phyloP scores from a whole-genome alignment of 768 basidiomycete species.

The Chalciporus chontae region DNA sequence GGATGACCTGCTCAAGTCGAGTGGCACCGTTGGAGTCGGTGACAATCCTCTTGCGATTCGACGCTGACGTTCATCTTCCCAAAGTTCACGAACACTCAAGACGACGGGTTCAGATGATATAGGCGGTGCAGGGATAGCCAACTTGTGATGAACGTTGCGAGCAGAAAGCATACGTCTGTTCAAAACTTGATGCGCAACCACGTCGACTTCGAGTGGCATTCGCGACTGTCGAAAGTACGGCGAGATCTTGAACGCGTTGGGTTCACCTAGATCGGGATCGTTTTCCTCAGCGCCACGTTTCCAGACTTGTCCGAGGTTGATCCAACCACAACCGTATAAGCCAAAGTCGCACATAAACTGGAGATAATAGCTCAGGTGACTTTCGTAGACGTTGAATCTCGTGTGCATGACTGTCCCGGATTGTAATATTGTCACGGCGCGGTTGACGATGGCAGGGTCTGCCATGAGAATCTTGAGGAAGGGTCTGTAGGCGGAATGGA shows the following conservation, averaged over 20 bases:
- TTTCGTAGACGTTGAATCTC: conserved; percentile 80
- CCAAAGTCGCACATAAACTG: conserved; percentile 97
- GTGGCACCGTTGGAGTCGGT: conserved; percentile 70
- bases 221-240: conserved; percentile 65
- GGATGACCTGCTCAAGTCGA: conserved; percentile 62
- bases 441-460: conserved; percentile 67
- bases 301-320: conserved; percentile 69
- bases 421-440: conserved; percentile 71
- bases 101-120: conserved; percentile 71
- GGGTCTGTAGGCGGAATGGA: conserved; percentile 76
- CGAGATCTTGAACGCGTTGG: conserved; percentile 42
- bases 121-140: conserved; percentile 53
- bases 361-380: conserved; percentile 81
- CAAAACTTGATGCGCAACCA: conserved; percentile 75
- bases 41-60: conserved; percentile 62
- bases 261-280: conserved; percentile 10
- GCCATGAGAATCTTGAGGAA: conserved; percentile 83
- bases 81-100: conserved; percentile 85
- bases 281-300: conserved; percentile 44
- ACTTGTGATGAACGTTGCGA: conserved; percentile 64
- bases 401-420: conserved; percentile 81
- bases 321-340: conserved; percentile 89
- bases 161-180: conserved; percentile 68
- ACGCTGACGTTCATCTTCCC: conserved; percentile 91
- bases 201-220: conserved; percentile 80